Evolutionary conservation across 2,329 filamentous ascomycete species (phyloP).

Genomic region (Aspergillus alliaceus): DNA sequence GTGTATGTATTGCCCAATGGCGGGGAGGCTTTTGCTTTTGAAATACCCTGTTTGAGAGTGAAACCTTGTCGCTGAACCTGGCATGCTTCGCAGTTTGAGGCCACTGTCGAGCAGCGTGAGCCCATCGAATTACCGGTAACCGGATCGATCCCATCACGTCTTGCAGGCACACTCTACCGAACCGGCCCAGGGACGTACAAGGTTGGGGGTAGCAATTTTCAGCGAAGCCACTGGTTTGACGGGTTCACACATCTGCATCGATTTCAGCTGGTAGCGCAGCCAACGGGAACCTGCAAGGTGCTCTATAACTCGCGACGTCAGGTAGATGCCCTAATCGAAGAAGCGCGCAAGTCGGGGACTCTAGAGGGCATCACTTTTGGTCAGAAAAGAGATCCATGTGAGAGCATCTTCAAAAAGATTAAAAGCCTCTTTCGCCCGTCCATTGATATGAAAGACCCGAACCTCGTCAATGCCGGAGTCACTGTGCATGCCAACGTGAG

Average conservation of each 20-base stretch:
- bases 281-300: slow-evolving; percentile 45
- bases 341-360: slow-evolving; percentile 60
- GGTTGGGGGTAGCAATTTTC: slow-evolving; percentile 57
- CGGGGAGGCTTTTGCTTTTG: not conserved
- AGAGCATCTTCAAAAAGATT: slow-evolving; percentile 70
- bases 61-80: slow-evolving; percentile 8
- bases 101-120: slow-evolving; percentile 61
- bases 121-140: slow-evolving; percentile 62
- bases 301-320: slow-evolving; percentile 69
- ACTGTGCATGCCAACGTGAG: slow-evolving; percentile 62
- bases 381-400: slow-evolving; percentile 69
- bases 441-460: slow-evolving; percentile 50
- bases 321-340: slow-evolving; percentile 60
- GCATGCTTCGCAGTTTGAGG: slow-evolving; percentile 57
- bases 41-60: too few relatives aligned
- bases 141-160: slow-evolving; percentile 67
- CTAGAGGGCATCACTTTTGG: slow-evolving; percentile 63
- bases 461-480: slow-evolving; percentile 64
- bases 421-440: slow-evolving; percentile 8
- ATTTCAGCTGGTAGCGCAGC: slow-evolving; percentile 61
- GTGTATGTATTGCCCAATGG: slow-evolving; percentile 36
- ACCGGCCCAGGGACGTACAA: slow-evolving; percentile 68
- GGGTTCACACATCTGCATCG: slow-evolving; percentile 67
- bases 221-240: slow-evolving; percentile 75
- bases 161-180: slow-evolving; percentile 68